Base-by-base conservation (phyloP, 2,329 filamentous ascomycete species). In the Ceratocystis ficicola region DNA sequence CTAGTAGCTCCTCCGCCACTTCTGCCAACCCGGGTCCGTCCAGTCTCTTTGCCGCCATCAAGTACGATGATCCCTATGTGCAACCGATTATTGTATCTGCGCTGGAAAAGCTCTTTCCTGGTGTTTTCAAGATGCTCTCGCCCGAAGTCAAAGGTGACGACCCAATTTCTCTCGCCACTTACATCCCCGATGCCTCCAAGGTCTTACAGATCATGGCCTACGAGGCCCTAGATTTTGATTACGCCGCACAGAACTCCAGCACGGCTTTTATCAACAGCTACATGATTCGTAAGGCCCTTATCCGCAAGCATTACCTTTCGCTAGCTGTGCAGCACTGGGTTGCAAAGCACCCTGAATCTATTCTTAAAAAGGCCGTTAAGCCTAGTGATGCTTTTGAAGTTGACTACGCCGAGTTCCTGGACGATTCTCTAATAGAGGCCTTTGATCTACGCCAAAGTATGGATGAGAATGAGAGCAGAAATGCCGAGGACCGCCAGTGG, bases 341-440 rank as follows among this genome's bases (percentile, higher is more conserved):
- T 4, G 85, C 86, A 48, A 99, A 99, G 75, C 81, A 94, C 71
- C 90, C 93, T 0, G 75, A 80, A 0, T 90, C 86, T 8, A 75
- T 86, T 4, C 79, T 99, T 12, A 80, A 78, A 67, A 77, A 78
- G 1, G 87, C 94, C 72, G 84, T 95, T 65, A 89, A 90, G 73
- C 83, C 86, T 1, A 85, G 85, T 55, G 89, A 95, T 69, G 85
- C 90, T 52, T 96, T 99, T 70, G 94, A 99, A 75, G 81, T 99
- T 6, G 94, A 99, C 75, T 99, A 94, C 73, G 91, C 92, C 0
- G 94, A 99, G 77, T 99, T 97, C 72, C 78, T 99, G 15, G 94
- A 97, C 69, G 94, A 99, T 71, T 89, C 94, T 0, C 78, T 99
- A 6, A 80, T 95, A 1, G 94, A 99, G 74, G 88, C 89, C 0